Conservation (phyloP, 148 eudicot species). For the Spergularia bocconei region DNA sequence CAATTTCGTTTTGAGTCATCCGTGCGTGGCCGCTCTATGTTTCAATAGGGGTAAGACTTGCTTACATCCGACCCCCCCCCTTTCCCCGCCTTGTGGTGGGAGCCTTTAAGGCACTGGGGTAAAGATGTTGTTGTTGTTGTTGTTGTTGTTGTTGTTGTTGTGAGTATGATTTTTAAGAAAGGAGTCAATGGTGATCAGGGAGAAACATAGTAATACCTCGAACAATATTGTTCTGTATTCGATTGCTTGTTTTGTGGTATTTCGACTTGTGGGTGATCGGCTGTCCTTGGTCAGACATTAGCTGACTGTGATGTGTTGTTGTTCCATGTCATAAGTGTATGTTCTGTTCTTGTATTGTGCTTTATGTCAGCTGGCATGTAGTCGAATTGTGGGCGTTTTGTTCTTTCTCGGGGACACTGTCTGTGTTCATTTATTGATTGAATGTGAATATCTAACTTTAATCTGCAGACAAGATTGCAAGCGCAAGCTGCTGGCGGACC, state of each 20-base stretch:
- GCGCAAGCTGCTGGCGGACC: slow-evolving; percentile 94
- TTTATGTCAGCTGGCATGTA: neutral
- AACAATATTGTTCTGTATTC: neutral
- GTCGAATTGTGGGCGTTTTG: neutral
- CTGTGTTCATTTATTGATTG: neutral
- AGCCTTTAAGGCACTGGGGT: too few species aligned
- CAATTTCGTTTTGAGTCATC: too few species aligned
- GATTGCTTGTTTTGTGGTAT: neutral
- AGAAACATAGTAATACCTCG: neutral
- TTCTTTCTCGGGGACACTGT: neutral
- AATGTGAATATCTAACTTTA: neutral
- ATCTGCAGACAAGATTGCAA: slow-evolving; percentile 83
- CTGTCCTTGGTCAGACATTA: neutral
- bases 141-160: too few species aligned
- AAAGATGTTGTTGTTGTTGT: too few species aligned
- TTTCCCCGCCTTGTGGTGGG: too few species aligned
- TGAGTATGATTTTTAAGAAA: neutral
- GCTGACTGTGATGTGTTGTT: neutral
- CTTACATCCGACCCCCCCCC: too few species aligned
- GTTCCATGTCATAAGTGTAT: neutral
- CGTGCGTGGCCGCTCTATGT: too few species aligned
- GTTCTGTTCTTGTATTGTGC: neutral
- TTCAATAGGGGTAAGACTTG: too few species aligned
- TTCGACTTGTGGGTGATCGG: neutral
- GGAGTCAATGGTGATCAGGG: neutral